Evolutionary conservation across 1,139 yeast species (phyloP).

Genomic region (Dujonia santamariae): DNA sequence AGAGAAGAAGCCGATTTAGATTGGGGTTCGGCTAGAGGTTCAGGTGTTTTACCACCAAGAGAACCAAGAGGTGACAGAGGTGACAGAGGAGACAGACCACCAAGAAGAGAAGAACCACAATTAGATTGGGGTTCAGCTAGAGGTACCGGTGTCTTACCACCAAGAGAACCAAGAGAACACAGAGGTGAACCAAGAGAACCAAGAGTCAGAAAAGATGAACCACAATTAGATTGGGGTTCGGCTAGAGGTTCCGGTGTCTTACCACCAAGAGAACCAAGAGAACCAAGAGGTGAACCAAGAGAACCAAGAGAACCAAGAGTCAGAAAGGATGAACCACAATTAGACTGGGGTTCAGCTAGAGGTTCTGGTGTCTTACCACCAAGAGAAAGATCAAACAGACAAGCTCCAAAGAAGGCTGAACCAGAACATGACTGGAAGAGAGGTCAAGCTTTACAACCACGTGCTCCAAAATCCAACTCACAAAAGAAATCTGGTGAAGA

Average conservation of each 20-base stretch:
- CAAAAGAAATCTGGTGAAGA: constrained; percentile 17
- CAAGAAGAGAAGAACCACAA: constrained; percentile 48
- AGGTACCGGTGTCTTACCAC: constrained; percentile 31
- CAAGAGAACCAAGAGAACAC: constrained; percentile 30
- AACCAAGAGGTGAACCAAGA: constrained; percentile 10
- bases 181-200: constrained; percentile 20
- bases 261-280: constrained; percentile 18
- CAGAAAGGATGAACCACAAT: constrained; percentile 30
- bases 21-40: constrained; percentile 38
- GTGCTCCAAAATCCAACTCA: constrained; percentile 16
- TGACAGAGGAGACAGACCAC: constrained; percentile 33
- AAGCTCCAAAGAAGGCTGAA: constrained; percentile 11
- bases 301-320: constrained; percentile 20
- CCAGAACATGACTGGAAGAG: constrained; percentile 24
- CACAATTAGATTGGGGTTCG: constrained; percentile 44
- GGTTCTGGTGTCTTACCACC: constrained; percentile 13
- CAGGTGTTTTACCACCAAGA: constrained; percentile 25
- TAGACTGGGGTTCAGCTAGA: constrained; percentile 17
- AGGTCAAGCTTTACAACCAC: constrained; percentile 29
- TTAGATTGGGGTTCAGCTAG: constrained; percentile 64
- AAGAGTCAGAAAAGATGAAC: constrained; percentile 36
- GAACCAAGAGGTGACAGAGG: constrained; percentile 19
- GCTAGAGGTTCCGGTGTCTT: constrained; percentile 20
- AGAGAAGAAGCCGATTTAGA: constrained; percentile 31
- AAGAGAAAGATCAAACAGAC: constrained; percentile 15